Evolutionary conservation across 2,329 filamentous ascomycete species (phyloP).

Genomic region (Cordyceps pruinosa): DNA sequence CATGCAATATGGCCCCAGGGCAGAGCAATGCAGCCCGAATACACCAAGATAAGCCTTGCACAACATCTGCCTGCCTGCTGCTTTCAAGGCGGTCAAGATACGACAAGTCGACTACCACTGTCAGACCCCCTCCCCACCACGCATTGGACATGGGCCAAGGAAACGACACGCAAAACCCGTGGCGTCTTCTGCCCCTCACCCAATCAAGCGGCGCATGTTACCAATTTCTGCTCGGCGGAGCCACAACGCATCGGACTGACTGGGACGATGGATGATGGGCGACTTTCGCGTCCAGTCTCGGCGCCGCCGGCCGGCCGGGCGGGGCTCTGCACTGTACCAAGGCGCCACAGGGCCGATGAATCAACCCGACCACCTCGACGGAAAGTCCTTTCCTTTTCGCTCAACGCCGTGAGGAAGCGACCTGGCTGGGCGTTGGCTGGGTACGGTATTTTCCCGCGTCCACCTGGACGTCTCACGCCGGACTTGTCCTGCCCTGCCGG

Average conservation of each 20-base stretch:
- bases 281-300: neutral
- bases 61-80: too few species aligned
- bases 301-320: neutral
- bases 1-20: too few species aligned
- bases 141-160: too few species aligned
- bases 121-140: too few species aligned
- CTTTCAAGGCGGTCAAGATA: too few species aligned
- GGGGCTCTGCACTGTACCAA: neutral
- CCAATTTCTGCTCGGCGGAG: neutral
- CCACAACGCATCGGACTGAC: neutral
- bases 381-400: neutral
- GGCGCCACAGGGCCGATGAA: neutral
- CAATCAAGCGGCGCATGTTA: neutral
- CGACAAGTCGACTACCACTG: neutral
- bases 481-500: neutral
- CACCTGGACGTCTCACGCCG: neutral
- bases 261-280: neutral
- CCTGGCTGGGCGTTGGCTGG: neutral
- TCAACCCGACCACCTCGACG: neutral
- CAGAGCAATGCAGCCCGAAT: too few species aligned
- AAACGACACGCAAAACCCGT: neutral
- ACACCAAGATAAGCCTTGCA: too few species aligned
- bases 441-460: neutral
- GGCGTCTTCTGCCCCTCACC: neutral
- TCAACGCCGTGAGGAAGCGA: too few species aligned